A percentile compares a stretch with the other conserved stretches of the same genome.
phyloP scores from a whole-genome alignment of 2,329 filamentous ascomycete genomes.

The Cryphonectria nitschkei region DNA sequence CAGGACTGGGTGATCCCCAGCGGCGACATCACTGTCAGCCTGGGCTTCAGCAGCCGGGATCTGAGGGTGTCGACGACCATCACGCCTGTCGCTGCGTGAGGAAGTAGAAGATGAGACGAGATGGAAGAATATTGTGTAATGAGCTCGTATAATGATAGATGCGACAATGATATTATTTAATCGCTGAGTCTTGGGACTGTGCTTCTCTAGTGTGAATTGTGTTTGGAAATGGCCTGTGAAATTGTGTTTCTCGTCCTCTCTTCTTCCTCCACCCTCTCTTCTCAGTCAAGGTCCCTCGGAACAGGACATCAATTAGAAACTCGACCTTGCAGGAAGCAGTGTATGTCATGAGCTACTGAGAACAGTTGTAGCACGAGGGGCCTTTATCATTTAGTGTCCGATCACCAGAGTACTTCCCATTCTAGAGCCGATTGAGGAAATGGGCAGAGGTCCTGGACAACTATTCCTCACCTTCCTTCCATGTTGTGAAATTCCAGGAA shows the following conservation, averaged over 20 bases:
- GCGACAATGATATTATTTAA: background rate
- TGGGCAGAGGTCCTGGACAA: too few species aligned
- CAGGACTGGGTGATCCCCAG: constrained; percentile 47
- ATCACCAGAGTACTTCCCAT: too few species aligned
- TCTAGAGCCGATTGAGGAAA: too few species aligned
- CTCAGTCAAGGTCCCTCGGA: too few species aligned
- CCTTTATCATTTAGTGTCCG: too few species aligned
- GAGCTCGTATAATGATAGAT: constrained; percentile 15
- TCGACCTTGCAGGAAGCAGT: too few species aligned
- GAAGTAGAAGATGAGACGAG: background rate
- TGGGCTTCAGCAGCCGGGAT: constrained; percentile 39
- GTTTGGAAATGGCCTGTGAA: background rate
- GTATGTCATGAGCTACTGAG: too few species aligned
- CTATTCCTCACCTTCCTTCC: background rate
- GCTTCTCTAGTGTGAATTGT: background rate
- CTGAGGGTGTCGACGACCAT: constrained; percentile 20
- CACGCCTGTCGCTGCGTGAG: constrained; percentile 22
- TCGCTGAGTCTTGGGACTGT: background rate
- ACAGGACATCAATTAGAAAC: too few species aligned
- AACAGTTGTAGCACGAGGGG: too few species aligned
- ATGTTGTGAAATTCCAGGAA: background rate
- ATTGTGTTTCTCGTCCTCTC: too few species aligned
- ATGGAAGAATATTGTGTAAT: background rate
- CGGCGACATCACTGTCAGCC: constrained; percentile 37
- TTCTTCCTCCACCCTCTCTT: too few species aligned